phyloP scores from a whole-genome alignment of 805 yeast species.

The Candida sanyiensis region DNA sequence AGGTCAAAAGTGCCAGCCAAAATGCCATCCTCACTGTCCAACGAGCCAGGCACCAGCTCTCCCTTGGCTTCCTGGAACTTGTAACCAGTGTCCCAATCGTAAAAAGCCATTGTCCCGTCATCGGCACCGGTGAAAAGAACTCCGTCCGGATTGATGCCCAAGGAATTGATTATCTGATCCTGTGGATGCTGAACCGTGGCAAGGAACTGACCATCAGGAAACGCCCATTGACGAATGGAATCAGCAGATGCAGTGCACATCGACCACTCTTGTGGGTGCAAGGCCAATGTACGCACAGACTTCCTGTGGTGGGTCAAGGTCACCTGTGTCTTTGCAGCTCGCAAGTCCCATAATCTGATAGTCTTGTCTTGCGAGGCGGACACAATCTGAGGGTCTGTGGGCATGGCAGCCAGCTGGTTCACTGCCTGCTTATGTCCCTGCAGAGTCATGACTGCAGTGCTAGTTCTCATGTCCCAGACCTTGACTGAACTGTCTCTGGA shows the following conservation, averaged over 20 bases:
- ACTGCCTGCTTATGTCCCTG: conserved; percentile 79
- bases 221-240: conserved; percentile 76
- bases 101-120: conserved; percentile 71
- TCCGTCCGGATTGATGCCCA: conserved; percentile 54
- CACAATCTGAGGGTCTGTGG: conserved; percentile 79
- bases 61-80: conserved; percentile 51
- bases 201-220: conserved; percentile 57
- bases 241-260: conserved; percentile 78
- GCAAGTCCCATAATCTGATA: conserved; percentile 83
- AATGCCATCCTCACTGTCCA: conserved; percentile 61
- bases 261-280: conserved; percentile 66
- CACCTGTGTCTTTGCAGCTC: conserved; percentile 66
- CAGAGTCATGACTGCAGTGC: conserved; percentile 66
- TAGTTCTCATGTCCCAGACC: conserved; percentile 90
- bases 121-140: conserved; percentile 79
- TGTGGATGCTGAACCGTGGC: conserved; percentile 52
- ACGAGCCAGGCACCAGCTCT: conserved; percentile 62
- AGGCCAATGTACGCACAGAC: conserved; percentile 65
- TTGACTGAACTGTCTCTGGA: conserved; percentile 84
- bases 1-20: conserved; percentile 68
- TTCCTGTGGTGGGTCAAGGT: conserved; percentile 82
- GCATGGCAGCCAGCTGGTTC: conserved; percentile 59
- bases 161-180: conserved; percentile 59
- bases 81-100: conserved; percentile 70
- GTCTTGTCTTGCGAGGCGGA: conserved; percentile 83